A percentile compares a stretch with the other conserved stretches of the same genome.
phyloP scores from a whole-genome alignment of 306 rosid species.

The Sesbania bispinosa region DNA sequence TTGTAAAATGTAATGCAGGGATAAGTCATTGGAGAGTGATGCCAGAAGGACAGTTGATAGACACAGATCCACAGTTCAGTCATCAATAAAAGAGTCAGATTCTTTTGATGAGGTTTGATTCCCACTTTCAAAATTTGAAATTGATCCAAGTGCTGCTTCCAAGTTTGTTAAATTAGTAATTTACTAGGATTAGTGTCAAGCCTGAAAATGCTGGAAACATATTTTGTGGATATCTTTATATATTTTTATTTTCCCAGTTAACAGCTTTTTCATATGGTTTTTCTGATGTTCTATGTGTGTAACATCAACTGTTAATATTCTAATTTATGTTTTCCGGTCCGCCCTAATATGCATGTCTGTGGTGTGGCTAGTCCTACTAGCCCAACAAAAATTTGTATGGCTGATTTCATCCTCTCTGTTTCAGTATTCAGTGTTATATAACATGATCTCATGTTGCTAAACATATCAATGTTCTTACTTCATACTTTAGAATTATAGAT shows the following conservation, averaged over 20 bases:
- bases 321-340: background rate
- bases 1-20: constrained; percentile 60
- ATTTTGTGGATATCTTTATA: background rate
- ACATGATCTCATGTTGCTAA: background rate
- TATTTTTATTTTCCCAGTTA: background rate
- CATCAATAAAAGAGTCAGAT: constrained; percentile 51
- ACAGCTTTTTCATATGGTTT: background rate
- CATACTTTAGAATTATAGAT: constrained; percentile 19
- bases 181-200: constrained; percentile 1
- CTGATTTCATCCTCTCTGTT: background rate
- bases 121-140: background rate
- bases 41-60: constrained; percentile 33
- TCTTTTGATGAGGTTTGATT: constrained; percentile 82
- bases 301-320: background rate
- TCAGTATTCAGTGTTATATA: background rate
- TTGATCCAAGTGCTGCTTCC: constrained; percentile 10
- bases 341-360: background rate
- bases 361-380: background rate
- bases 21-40: constrained; percentile 40
- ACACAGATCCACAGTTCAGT: constrained; percentile 38
- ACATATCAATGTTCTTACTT: background rate
- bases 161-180: background rate
- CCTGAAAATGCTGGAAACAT: background rate
- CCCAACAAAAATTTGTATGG: background rate
- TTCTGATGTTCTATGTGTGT: background rate